Evolutionary conservation across 2,329 filamentous ascomycete species (phyloP).

Genomic region (Helminthosporium solani): DNA sequence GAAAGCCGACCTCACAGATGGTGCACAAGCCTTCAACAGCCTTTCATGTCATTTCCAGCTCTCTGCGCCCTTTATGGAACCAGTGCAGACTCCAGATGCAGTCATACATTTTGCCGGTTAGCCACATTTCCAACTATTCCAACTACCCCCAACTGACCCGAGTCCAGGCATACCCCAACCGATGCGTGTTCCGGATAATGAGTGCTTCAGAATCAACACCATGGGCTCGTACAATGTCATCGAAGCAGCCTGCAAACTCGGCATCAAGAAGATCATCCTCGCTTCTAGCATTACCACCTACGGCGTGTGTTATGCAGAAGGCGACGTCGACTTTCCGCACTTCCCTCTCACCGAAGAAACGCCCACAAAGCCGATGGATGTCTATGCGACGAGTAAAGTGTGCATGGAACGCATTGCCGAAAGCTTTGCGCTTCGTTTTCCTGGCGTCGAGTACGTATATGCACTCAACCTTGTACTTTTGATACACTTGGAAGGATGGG

Average conservation of each 20-base stretch:
- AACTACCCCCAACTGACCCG: background rate
- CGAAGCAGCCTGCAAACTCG: slow-evolving; percentile 61
- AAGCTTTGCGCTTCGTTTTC: slow-evolving; percentile 56
- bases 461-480: background rate
- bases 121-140: background rate
- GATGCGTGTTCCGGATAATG: slow-evolving; percentile 61
- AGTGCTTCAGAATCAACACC: slow-evolving; percentile 52
- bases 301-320: slow-evolving; percentile 60
- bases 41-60: slow-evolving; percentile 57
- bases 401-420: slow-evolving; percentile 58
- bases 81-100: slow-evolving; percentile 51
- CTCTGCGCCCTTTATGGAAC: slow-evolving; percentile 41
- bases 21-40: slow-evolving; percentile 57
- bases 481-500: too few relatives aligned
- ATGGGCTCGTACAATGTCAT: slow-evolving; percentile 57
- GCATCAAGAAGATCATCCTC: slow-evolving; percentile 61
- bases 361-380: slow-evolving; percentile 59
- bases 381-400: slow-evolving; percentile 60
- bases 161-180: slow-evolving; percentile 49
- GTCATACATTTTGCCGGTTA: slow-evolving; percentile 62
- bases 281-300: slow-evolving; percentile 61
- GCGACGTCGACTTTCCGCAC: slow-evolving; percentile 54
- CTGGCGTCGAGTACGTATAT: slow-evolving; percentile 43
- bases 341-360: slow-evolving; percentile 61
- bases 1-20: slow-evolving; percentile 56